Base-by-base conservation (phyloP, 169 alveolate genomes). In the Plasmodium relictum region DNA sequence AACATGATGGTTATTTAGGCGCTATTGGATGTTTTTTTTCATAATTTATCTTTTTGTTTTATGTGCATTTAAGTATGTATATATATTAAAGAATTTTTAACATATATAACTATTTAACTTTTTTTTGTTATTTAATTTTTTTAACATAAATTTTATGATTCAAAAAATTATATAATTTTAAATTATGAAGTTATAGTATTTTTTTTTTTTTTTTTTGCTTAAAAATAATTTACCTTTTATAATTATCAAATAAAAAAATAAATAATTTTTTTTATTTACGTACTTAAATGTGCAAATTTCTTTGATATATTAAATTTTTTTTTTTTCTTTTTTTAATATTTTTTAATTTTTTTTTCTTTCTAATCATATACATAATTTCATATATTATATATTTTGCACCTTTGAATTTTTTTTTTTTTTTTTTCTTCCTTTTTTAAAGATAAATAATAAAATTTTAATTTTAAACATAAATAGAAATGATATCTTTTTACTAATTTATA, bases 11-110 rank as follows among this genome's bases (percentile, higher is more conserved):
- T 9, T 96, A 90, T 91, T 89, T 97, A 48, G 99, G 99, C 31
- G 96, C 98, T 0, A 89, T 97, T n/a, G 99, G 99, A 59, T 95
- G 97, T n/a, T 91, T 96, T 45, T 85, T 95, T 12, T 93, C 96
- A 48, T 76, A 76, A 52, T 22, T 39, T n/a, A 7, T 52, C 12
- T 45, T 39, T 37, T 56, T 56, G 14, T 10, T 52, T 9, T 52
- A 52, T n/a, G 22, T 9, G 12, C 4, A 48, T 48, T 48, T 52
- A 12, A 14, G 7, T 52, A 61, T 18, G 2, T 39, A 62, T 9
- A 31, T 62, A n/a, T 62, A 62, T 62, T 26, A 8, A 54, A 54
- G 12, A 12, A 54, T 16, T 54, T 4, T 9, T 16, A 54, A 54
- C 12, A 54, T 54, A n/a, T 54, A 2, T 3, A 54, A 12, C 6